A percentile compares a stretch with the other conserved stretches of the same genome.
These are phyloP conservation scores for Rachicladosporium sp. DNA, from an alignment of 2,329 filamentous ascomycete species.

Conservation along the genomic window DNA sequence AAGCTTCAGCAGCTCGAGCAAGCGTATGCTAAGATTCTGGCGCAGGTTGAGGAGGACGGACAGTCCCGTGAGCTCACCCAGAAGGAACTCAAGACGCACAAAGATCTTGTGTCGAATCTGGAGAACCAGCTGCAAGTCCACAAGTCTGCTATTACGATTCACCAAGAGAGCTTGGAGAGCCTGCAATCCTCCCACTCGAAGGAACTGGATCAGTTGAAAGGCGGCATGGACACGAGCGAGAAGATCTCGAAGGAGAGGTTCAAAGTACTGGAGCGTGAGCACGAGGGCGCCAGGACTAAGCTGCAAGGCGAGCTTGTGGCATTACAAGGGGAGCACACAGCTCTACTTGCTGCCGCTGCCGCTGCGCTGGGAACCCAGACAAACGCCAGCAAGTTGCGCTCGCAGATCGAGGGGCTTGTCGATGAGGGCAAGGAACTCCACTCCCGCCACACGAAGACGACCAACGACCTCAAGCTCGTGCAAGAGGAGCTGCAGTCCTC, in stretches of 20 bases:
- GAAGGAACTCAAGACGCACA: constrained; percentile 39
- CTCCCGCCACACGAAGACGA: constrained; percentile 29
- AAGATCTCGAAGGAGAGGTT: constrained; percentile 22
- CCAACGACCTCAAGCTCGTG: constrained; percentile 29
- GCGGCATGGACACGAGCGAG: constrained; percentile 31
- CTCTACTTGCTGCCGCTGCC: constrained; percentile 51
- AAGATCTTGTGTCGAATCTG: constrained; percentile 40
- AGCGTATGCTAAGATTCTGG: constrained; percentile 52
- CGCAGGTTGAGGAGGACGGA: constrained; percentile 55
- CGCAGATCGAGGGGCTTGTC: constrained; percentile 31
- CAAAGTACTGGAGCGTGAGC: constrained; percentile 24
- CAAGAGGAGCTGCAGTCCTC: constrained; percentile 32
- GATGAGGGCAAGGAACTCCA: constrained; percentile 34
- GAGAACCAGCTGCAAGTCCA: constrained; percentile 46
- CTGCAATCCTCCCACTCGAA: constrained; percentile 42
- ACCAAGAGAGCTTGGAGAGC: constrained; percentile 41
- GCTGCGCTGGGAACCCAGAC: constrained; percentile 53
- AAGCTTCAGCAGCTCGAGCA: constrained; percentile 65
- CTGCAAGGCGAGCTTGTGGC: constrained; percentile 48
- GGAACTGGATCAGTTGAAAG: constrained; percentile 50
- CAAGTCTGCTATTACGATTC: constrained; percentile 41
- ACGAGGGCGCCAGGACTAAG: constrained; percentile 23
- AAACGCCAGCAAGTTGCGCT: constrained; percentile 28
- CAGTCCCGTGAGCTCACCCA: constrained; percentile 46
- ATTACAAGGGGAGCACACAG: constrained; percentile 47